These are phyloP conservation scores for Alternaria longipes DNA, from an alignment of 2,329 filamentous ascomycete species.

Conservation along the genomic window DNA sequence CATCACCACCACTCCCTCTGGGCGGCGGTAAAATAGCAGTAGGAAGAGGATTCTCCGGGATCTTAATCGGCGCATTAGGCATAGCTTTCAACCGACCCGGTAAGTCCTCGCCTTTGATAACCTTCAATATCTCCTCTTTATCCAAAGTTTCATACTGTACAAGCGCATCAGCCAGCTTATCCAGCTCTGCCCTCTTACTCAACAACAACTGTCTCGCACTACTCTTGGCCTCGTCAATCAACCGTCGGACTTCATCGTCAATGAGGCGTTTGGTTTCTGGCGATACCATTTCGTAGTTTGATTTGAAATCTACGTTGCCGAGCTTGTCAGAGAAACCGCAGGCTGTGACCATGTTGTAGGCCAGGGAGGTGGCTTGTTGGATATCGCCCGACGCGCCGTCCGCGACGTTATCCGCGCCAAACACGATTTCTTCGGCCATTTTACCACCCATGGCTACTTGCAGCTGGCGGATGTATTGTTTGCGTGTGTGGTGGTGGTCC, in stretches of 20 bases:
- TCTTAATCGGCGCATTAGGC: slow-evolving; percentile 69
- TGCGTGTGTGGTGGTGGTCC: slow-evolving; percentile 80
- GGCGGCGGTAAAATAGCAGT: slow-evolving; percentile 29
- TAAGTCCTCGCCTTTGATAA: slow-evolving; percentile 86
- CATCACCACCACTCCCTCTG: slow-evolving; percentile 25
- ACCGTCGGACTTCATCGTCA: slow-evolving; percentile 84
- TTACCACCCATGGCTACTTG: slow-evolving; percentile 86
- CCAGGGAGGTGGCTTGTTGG: slow-evolving; percentile 78
- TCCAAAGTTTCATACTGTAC: slow-evolving; percentile 94
- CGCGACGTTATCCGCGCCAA: slow-evolving; percentile 89
- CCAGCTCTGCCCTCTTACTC: slow-evolving; percentile 82
- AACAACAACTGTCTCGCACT: slow-evolving; percentile 77
- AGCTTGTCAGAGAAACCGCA: slow-evolving; percentile 89
- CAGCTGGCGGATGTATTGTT: slow-evolving; percentile 81
- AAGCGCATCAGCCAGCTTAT: slow-evolving; percentile 85
- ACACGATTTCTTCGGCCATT: slow-evolving; percentile 90
- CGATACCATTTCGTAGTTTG: slow-evolving; percentile 82
- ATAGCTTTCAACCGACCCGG: slow-evolving; percentile 70
- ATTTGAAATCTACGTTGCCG: slow-evolving; percentile 87
- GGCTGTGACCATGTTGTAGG: slow-evolving; percentile 86
- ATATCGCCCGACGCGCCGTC: slow-evolving; percentile 88
- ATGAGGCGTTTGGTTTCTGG: slow-evolving; percentile 87
- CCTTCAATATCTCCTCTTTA: slow-evolving; percentile 87
- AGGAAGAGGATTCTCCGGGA: slow-evolving; percentile 63
- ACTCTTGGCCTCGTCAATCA: slow-evolving; percentile 81